These are phyloP conservation scores for Eragrostis tef DNA, from an alignment of 202 grass and related monocot species.

Conservation along the genomic window DNA sequence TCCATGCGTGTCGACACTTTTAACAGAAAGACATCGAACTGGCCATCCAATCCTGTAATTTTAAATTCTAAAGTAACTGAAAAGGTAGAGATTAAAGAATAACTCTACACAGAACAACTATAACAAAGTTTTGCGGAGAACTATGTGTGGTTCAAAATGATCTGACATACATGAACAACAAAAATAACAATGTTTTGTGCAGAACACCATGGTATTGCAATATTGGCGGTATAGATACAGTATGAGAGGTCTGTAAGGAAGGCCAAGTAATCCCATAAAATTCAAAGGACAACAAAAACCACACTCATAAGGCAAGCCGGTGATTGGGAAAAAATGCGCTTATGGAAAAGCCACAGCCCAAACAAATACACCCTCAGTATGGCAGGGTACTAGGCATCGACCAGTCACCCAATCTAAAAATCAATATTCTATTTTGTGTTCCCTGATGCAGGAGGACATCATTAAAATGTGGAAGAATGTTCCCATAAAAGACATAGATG, in stretches of 20 bases:
- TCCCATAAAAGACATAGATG: too few relatives aligned
- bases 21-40: slow-evolving; percentile 38
- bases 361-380: too few relatives aligned
- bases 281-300: neutral
- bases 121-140: neutral
- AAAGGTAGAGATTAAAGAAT: neutral
- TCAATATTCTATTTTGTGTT: too few relatives aligned
- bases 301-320: neutral
- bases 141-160: neutral
- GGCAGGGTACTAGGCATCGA: too few relatives aligned
- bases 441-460: too few relatives aligned
- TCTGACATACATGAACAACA: too few relatives aligned
- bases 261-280: neutral
- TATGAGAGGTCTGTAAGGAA: neutral
- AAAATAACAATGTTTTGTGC: too few relatives aligned
- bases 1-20: slow-evolving; percentile 35
- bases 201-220: too few relatives aligned
- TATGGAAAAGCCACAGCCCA: too few relatives aligned
- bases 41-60: slow-evolving; percentile 51
- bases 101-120: neutral
- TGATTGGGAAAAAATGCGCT: neutral
- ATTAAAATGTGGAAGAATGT: too few relatives aligned
- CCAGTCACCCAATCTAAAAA: too few relatives aligned
- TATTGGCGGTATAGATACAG: neutral
- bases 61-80: slow-evolving; percentile 18